Base-by-base conservation (phyloP, 176 grass and related monocot species). In the Dendrocalamus sinicus region DNA sequence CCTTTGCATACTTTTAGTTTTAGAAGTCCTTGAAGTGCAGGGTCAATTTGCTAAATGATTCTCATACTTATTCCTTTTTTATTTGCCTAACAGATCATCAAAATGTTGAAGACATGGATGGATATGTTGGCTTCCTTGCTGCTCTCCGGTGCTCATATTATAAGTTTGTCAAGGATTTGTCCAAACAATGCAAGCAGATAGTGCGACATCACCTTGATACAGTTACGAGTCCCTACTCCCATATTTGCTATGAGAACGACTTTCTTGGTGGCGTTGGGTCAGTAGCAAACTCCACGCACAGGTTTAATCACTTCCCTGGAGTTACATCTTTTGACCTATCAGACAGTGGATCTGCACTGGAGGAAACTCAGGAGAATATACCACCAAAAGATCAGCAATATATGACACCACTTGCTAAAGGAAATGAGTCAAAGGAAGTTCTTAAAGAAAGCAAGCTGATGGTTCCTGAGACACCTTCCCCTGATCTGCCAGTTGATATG, bases 381-480 rank as follows among this genome's bases (percentile, higher is more conserved):
- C 89, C 94, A 86, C 97, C 94, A 60, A 89, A 86, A 79, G 91
- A 91, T 86, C 87, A 91, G 81, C 91, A 92, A 58, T 90, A 91
- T 64, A 88, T 89, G 78, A 96, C 97, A 82, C 97, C 97, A 70
- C 88, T 86, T 84, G 88, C 80, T 79, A 99, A 94, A 84, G 83
- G 53, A 63, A 87, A 72, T 75, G 95, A 98, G 50, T 75, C 84
- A 57, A 98, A 90, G 86, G 92, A 91, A 51, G 70, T 88, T 67
- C 90, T 96, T 40, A 92, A 54, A 79, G 97, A 99, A 88, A 99
- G 90, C 67, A 94, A 96, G 79, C 84, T 99, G 85, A 94, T 90
- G 39, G 92, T 96, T 81, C 97, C 97, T 50, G 97, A 99, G 86
- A 99, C 97, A 15, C 97, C 97, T 86, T 99, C 97, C 67, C 97